A percentile compares a stretch with the other conserved stretches of the same genome.
Evolutionary conservation across 441 rosid species (phyloP).

Genomic region (Corymbia calophylla): DNA sequence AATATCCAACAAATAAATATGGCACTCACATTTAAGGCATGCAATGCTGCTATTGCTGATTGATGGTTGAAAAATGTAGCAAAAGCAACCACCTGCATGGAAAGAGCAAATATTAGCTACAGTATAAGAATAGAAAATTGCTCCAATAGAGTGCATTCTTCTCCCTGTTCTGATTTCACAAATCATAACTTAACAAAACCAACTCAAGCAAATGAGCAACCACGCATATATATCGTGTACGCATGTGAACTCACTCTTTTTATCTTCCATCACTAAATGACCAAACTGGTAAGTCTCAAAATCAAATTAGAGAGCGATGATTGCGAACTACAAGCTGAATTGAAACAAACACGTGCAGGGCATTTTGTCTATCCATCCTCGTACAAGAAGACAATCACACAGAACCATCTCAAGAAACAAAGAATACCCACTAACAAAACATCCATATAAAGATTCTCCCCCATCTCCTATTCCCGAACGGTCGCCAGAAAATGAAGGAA

Average conservation of each 20-base stretch:
- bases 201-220: not conserved
- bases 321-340: not conserved
- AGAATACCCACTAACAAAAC: not conserved
- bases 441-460: not conserved
- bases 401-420: not conserved
- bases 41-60: slow-evolving; percentile 61
- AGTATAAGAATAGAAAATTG: not conserved
- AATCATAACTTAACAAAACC: not conserved
- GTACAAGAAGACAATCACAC: not conserved
- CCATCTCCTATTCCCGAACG: not conserved
- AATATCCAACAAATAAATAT: not conserved
- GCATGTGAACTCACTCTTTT: not conserved
- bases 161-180: not conserved
- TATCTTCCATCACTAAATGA: not conserved
- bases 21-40: slow-evolving; percentile 57
- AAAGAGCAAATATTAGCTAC: not conserved
- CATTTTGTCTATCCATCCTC: not conserved
- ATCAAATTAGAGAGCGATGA: not conserved
- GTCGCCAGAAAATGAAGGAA: not conserved
- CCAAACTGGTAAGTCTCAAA: not conserved
- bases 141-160: not conserved
- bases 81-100: slow-evolving; percentile 76
- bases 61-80: slow-evolving; percentile 75
- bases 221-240: not conserved
- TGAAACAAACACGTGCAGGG: not conserved